A percentile compares a stretch with the other conserved stretches of the same genome.
Conservation (phyloP, 192 early-diverging fungal genomes). For the Linnemannia exigua region DNA sequence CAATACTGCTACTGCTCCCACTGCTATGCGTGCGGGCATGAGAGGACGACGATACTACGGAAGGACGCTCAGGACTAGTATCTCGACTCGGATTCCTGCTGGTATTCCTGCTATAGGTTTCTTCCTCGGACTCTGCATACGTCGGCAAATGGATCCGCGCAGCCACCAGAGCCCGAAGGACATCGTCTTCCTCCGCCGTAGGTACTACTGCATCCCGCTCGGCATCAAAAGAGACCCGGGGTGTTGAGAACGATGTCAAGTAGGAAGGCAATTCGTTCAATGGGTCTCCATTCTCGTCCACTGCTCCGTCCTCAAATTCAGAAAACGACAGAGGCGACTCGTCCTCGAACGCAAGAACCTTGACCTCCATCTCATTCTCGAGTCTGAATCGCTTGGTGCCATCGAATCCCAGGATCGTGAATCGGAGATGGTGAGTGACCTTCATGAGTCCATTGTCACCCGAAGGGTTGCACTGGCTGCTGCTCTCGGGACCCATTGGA, state of each 20-base stretch:
- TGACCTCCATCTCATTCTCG: constrained; percentile 39
- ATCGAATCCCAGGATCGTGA: constrained; percentile 32
- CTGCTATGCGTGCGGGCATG: not conserved
- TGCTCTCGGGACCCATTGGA: constrained; percentile 21
- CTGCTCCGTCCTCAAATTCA: not conserved
- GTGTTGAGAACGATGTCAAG: constrained; percentile 42
- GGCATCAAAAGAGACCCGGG: constrained; percentile 27
- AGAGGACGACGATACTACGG: not conserved
- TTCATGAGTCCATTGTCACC: constrained; percentile 45
- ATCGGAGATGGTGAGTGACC: constrained; percentile 29
- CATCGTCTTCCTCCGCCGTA: constrained; percentile 21
- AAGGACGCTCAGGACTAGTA: constrained; percentile 7
- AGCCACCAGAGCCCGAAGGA: constrained; percentile 20
- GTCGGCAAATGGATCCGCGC: constrained; percentile 43
- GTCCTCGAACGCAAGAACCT: constrained; percentile 39
- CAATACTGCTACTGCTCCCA: not conserved
- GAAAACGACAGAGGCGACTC: not conserved
- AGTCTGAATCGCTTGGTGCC: constrained; percentile 26
- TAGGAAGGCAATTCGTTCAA: constrained; percentile 38
- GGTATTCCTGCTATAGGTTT: constrained; percentile 19
- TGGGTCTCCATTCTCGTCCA: not conserved
- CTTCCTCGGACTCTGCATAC: constrained; percentile 51
- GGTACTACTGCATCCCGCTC: constrained; percentile 14
- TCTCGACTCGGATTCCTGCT: constrained; percentile 16
- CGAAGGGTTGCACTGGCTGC: constrained; percentile 40